phyloP scores from a whole-genome alignment of 192 early-diverging fungal genomes.

The Thamnidium elegans region DNA sequence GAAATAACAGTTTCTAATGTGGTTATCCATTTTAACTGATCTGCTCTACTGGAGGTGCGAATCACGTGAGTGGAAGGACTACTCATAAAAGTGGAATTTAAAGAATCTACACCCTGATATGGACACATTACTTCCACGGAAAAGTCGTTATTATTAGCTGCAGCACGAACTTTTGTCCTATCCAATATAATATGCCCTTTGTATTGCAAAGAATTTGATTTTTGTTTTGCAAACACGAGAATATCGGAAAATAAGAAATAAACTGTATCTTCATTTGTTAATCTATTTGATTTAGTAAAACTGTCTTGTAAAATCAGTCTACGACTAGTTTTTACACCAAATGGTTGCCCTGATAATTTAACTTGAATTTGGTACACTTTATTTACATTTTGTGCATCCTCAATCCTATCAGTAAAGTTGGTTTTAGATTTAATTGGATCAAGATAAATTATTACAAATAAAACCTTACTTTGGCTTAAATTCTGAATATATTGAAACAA shows the following conservation, averaged over 20 bases:
- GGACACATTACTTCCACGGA: constrained; percentile 18
- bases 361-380: constrained; percentile 24
- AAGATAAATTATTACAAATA: neutral
- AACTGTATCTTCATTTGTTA: constrained; percentile 10
- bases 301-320: constrained; percentile 19
- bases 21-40: constrained; percentile 22
- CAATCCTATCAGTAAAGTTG: constrained; percentile 6
- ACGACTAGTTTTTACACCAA: constrained; percentile 18
- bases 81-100: constrained; percentile 23
- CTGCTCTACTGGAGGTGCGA: constrained; percentile 2
- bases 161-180: constrained; percentile 9
- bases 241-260: constrained; percentile 30
- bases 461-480: constrained; percentile 21
- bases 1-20: constrained; percentile 16
- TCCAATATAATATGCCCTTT: constrained; percentile 26
- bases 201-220: constrained; percentile 20
- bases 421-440: neutral
- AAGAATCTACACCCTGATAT: constrained; percentile 18
- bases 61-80: constrained; percentile 19
- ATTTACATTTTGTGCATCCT: constrained; percentile 22
- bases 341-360: constrained; percentile 14
- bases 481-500: constrained; percentile 9
- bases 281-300: constrained; percentile 11
- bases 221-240: constrained; percentile 24
- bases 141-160: constrained; percentile 2